Evolutionary conservation across 1,284 basidiomycete species (phyloP).

Genomic region (Chondrostereum purpureum): DNA sequence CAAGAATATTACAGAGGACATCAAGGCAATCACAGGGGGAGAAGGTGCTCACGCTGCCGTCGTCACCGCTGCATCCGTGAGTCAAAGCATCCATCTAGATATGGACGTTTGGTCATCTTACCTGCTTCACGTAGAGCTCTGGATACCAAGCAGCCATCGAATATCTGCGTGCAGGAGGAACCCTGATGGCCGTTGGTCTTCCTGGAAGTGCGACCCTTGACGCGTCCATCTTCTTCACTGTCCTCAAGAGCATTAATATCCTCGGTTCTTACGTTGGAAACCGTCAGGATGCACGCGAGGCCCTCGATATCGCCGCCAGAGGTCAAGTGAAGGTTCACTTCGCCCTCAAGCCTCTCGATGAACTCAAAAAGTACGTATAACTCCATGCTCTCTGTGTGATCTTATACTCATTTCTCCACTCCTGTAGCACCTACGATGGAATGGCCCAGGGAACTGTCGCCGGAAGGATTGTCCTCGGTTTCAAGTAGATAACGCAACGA

Average conservation of each 20-base stretch:
- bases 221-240: conserved; percentile 72
- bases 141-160: conserved; percentile 69
- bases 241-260: conserved; percentile 63
- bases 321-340: conserved; percentile 66
- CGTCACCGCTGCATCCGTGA: conserved; percentile 52
- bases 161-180: conserved; percentile 59
- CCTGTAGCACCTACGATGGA: background rate
- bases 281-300: conserved; percentile 69
- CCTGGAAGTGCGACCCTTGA: conserved; percentile 56
- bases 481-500: too few species aligned
- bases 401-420: background rate
- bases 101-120: background rate
- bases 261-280: conserved; percentile 74
- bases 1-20: conserved; percentile 53
- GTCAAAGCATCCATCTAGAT: conserved; percentile 12
- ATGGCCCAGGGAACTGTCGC: background rate
- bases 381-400: too few species aligned
- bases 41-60: conserved; percentile 71
- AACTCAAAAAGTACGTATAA: conserved; percentile 43
- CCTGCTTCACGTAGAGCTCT: conserved; percentile 26
- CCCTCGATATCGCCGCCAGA: conserved; percentile 61
- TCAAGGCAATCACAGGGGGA: conserved; percentile 62
- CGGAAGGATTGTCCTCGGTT: background rate
- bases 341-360: conserved; percentile 39
- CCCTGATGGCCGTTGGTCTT: conserved; percentile 71